Percentiles rank a stretch among this genome's conserved stretches.
Evolutionary conservation across 768 basidiomycete species (phyloP).

Genomic region (Asterophora lycoperdoides): DNA sequence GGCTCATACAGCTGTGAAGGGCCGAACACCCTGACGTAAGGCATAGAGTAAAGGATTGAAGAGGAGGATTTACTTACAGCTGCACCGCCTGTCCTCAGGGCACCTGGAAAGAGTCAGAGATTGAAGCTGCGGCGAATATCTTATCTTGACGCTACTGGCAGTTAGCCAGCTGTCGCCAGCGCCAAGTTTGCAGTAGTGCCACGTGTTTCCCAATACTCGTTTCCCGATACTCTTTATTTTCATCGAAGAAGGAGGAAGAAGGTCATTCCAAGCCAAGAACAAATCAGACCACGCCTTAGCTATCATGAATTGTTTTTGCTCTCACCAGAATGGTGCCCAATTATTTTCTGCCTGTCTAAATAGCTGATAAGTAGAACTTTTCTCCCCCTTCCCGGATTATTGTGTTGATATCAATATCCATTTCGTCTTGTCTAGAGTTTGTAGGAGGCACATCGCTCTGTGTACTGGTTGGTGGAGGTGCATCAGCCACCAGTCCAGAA

Average conservation of each 20-base stretch:
- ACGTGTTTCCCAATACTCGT: slow-evolving; percentile 68
- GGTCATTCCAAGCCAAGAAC: no score
- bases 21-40: slow-evolving; percentile 1
- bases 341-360: no score
- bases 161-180: slow-evolving; percentile 61
- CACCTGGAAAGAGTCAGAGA: slow-evolving; percentile 44
- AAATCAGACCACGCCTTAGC: no score
- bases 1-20: slow-evolving; percentile 77
- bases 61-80: slow-evolving; percentile 50
- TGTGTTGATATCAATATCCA: no score
- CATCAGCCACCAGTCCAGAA: no score
- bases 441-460: no score
- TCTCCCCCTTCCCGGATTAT: no score
- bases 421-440: no score
- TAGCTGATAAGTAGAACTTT: no score
- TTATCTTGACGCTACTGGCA: slow-evolving; percentile 75
- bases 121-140: slow-evolving; percentile 58
- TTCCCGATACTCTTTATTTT: slow-evolving; percentile 65
- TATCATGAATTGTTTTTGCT: no score
- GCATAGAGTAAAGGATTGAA: neutral
- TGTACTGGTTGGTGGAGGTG: no score
- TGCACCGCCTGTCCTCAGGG: slow-evolving; percentile 85
- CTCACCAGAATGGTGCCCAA: no score
- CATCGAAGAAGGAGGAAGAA: slow-evolving; percentile 66
- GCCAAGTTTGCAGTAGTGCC: slow-evolving; percentile 49